A percentile compares a stretch with the other conserved stretches of the same genome.
Evolutionary conservation across 176 grass and related monocot species (phyloP).

Genomic region (Poa pratensis): DNA sequence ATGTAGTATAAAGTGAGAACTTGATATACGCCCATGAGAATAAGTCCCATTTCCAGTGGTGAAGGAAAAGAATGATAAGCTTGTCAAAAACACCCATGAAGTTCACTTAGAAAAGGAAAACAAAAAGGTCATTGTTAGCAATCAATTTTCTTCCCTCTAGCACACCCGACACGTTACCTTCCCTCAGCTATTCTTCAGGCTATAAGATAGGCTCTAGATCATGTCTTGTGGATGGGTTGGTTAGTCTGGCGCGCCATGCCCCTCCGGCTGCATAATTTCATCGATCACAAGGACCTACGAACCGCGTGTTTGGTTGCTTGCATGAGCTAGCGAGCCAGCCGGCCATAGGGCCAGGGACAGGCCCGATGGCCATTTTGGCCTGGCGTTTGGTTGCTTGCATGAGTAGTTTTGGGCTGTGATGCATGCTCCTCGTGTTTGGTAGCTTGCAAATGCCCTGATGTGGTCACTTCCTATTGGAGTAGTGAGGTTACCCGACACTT

Average conservation of each 20-base stretch:
- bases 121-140: neutral
- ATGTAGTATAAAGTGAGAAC: conserved; percentile 10
- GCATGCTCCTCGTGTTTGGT: neutral
- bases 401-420: neutral
- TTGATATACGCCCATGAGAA: neutral
- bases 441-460: neutral
- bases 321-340: neutral
- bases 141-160: neutral
- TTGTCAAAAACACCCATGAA: neutral
- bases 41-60: neutral
- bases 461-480: neutral
- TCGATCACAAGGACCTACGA: neutral
- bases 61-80: conserved; percentile 23
- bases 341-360: neutral
- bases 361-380: neutral
- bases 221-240: neutral
- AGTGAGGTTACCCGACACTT: neutral
- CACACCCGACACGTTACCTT: neutral
- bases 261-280: neutral
- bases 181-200: neutral
- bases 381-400: neutral
- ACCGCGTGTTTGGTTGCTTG: neutral
- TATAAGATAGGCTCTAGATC: neutral
- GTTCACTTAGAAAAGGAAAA: neutral
- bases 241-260: neutral